phyloP scores from a whole-genome alignment of 306 rosid genomes.

The Acacia acuminata region DNA sequence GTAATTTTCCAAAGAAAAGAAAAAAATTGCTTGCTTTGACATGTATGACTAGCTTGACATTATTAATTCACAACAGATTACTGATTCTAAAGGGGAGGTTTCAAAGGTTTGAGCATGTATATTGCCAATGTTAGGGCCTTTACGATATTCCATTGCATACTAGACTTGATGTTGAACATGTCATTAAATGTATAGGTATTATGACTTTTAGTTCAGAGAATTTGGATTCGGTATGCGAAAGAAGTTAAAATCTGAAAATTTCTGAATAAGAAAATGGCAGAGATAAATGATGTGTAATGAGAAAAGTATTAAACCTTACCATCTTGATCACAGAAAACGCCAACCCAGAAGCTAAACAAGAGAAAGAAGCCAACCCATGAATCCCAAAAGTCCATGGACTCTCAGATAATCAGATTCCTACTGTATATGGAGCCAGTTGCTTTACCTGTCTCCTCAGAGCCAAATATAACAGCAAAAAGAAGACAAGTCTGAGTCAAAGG shows the following conservation, averaged over 20 bases:
- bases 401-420: not conserved
- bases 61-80: not conserved
- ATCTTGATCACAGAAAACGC: conserved; percentile 57
- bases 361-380: conserved; percentile 51
- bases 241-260: not conserved
- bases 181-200: too few relatives aligned
- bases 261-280: not conserved
- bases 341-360: conserved; percentile 48
- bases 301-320: conserved; percentile 50
- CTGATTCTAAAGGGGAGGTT: not conserved
- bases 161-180: too few relatives aligned
- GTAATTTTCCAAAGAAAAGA: too few relatives aligned
- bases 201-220: not conserved
- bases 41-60: not conserved
- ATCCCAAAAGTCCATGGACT: conserved; percentile 45
- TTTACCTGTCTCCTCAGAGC: conserved; percentile 27
- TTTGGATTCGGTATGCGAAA: conserved; percentile 2
- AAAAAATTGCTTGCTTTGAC: not conserved
- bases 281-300: not conserved
- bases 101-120: too few relatives aligned
- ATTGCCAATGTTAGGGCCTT: too few relatives aligned
- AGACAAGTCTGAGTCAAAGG: conserved; percentile 7
- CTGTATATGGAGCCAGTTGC: conserved; percentile 1
- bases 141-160: too few relatives aligned
- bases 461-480: conserved; percentile 30